Conservation (phyloP, 495 filamentous ascomycete genomes). For the Pyrenopolyporus hunteri region DNA sequence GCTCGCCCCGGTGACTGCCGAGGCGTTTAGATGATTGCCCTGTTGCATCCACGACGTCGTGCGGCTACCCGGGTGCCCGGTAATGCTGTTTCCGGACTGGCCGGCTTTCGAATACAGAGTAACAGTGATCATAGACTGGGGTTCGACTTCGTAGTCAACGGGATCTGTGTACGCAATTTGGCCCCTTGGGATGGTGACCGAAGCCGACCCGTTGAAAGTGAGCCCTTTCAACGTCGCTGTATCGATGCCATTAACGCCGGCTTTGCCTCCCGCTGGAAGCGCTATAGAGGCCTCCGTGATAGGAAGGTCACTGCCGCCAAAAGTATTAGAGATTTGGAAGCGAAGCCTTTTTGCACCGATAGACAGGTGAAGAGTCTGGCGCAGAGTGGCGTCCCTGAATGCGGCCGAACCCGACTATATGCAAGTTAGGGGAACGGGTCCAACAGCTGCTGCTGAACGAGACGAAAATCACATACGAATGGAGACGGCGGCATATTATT, state of each 20-base stretch:
- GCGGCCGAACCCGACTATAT: constrained; percentile 36
- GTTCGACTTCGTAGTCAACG: constrained; percentile 57
- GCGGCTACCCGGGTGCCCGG: constrained; percentile 71
- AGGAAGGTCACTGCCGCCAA: constrained; percentile 64
- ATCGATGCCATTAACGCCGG: constrained; percentile 62
- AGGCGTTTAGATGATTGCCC: constrained; percentile 60
- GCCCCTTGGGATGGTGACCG: constrained; percentile 62
- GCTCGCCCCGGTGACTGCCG: constrained; percentile 52
- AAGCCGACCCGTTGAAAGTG: constrained; percentile 61
- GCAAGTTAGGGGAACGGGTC: constrained; percentile 3
- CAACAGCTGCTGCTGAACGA: background rate
- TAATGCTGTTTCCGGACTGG: constrained; percentile 63
- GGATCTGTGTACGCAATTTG: constrained; percentile 69
- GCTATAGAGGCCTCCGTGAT: constrained; percentile 66
- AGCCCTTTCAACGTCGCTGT: constrained; percentile 54
- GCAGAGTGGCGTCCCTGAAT: constrained; percentile 64
- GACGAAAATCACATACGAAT: constrained; percentile 54
- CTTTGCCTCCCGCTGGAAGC: constrained; percentile 53
- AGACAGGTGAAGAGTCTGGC: constrained; percentile 69
- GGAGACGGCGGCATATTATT: constrained; percentile 65
- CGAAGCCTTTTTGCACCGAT: constrained; percentile 62
- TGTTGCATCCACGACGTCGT: constrained; percentile 63
- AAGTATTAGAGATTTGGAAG: constrained; percentile 71
- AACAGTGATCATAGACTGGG: constrained; percentile 60
- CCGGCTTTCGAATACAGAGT: constrained; percentile 64